Conservation (phyloP, 2,329 filamentous ascomycete species). For the Keithomyces neogunnii region DNA sequence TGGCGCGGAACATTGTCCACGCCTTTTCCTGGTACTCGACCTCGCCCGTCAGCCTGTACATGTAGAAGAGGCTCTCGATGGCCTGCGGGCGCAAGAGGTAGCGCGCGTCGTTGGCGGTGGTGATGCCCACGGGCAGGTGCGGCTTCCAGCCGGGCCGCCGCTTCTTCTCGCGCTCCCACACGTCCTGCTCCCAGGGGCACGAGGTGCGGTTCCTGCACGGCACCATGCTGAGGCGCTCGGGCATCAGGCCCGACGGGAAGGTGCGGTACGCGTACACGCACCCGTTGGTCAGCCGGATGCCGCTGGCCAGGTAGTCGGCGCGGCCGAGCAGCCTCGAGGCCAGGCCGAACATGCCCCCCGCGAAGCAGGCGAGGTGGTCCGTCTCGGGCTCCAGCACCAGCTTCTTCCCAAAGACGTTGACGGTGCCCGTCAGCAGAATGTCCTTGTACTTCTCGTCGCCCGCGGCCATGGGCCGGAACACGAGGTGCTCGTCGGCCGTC, state of each 20-base stretch:
- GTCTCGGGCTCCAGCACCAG: conserved; percentile 21
- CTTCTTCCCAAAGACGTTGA: conserved; percentile 15
- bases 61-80: conserved; percentile 72
- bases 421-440: conserved; percentile 45
- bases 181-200: conserved; percentile 23
- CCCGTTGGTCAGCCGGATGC: conserved; percentile 37
- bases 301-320: conserved; percentile 33
- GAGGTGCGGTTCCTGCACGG: conserved; percentile 27
- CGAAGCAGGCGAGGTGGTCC: conserved; percentile 42
- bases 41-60: conserved; percentile 65
- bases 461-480: conserved; percentile 55
- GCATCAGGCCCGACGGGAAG: conserved; percentile 43
- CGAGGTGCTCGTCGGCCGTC: conserved; percentile 45
- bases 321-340: conserved; percentile 35
- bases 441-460: conserved; percentile 28
- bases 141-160: conserved; percentile 10
- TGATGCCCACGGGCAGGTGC: conserved; percentile 43
- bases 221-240: conserved; percentile 36
- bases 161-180: conserved; percentile 46
- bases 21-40: conserved; percentile 55
- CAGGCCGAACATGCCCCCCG: conserved; percentile 42
- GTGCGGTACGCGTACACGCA: conserved; percentile 43
- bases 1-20: conserved; percentile 62
- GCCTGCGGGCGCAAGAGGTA: conserved; percentile 68
- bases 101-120: conserved; percentile 41